Evolutionary conservation across 805 yeast genomes (phyloP), one percentile per base, ranked within the genome.

Genomic region (Spathaspora sp.): DNA sequence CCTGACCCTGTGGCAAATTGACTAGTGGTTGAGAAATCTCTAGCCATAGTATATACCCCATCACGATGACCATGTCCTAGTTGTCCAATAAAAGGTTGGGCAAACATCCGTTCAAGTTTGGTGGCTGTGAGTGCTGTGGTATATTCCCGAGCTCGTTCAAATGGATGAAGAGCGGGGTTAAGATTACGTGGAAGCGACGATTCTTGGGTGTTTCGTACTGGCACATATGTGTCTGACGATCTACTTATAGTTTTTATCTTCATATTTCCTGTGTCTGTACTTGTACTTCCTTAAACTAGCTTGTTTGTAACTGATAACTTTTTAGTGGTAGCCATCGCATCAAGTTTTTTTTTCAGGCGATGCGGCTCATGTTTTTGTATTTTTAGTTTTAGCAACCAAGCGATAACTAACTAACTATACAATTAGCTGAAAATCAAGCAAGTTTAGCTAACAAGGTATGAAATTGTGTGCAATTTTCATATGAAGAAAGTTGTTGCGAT

Each of bases 1-100:
- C 96, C 99, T 7, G 94, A 85, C 9, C 97, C 97, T 9, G 94
- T 82, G 2, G 97, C 97, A 28, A 93, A 69, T 62, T 84, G 85
- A 61, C 83, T 87, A 48, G 91, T 76, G 44, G 80, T 74, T 44
- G 78, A 70, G 64, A 83, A 83, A 68, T 92, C 87, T 67, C 86
- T 87, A 5, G 97, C 96, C 46, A 94, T 80, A 16, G 85, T 75
- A 68, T 94, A 93, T 12, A 94, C 90, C 52, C 97, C 98, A 65
- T 94, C 99, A 52, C 93, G 75, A 64, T 96, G 99, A 8, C 99
- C 99, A 54, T 82, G 80, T 2, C 99, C 99, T 38, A 94, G 71
- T 65, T 94, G 98, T 0, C 96, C 97, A 18, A 96, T 78, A 68
- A 94, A 94, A 2, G 99, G 99, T 64, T 92, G 92, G 0, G 99